Evolutionary conservation across 371 early-diverging fungal genomes (phyloP).

Genomic region (Dinochytrium kinnereticum): DNA sequence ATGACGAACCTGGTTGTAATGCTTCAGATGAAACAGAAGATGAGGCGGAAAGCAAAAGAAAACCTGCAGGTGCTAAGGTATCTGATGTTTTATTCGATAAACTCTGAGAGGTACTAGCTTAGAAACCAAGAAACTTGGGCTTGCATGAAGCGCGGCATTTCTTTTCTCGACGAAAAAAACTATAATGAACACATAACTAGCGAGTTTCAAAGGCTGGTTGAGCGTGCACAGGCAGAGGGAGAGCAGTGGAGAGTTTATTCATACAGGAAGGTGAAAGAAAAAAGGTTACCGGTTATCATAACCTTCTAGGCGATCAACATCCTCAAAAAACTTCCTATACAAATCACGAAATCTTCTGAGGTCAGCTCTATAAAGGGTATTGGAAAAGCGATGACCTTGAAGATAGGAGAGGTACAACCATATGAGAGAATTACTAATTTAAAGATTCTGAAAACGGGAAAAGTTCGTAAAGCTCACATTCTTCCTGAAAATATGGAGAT

Average conservation of each 20-base stretch:
- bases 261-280: constrained; percentile 31
- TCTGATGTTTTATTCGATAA: background rate
- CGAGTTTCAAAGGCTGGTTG: constrained; percentile 33
- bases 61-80: background rate
- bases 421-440: too few relatives aligned
- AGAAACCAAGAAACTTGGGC: constrained; percentile 20
- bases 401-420: constrained; percentile 43
- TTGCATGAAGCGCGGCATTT: constrained; percentile 10
- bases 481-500: constrained; percentile 32
- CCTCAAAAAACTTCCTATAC: constrained; percentile 14
- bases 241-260: constrained; percentile 37
- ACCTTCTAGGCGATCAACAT: constrained; percentile 29
- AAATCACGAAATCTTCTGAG: constrained; percentile 25
- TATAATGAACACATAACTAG: constrained; percentile 38
- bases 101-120: background rate
- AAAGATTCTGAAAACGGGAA: too few relatives aligned
- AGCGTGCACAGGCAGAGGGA: constrained; percentile 41
- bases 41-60: background rate
- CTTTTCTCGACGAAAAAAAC: constrained; percentile 22
- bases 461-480: constrained; percentile 38
- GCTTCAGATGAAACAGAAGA: background rate
- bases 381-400: constrained; percentile 36
- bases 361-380: constrained; percentile 28
- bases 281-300: background rate
- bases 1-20: too few relatives aligned